Percentiles rank a stretch among this genome's conserved stretches.
These are phyloP conservation scores for Candida ovalis DNA, from an alignment of 805 yeast species.

Conservation along the genomic window DNA sequence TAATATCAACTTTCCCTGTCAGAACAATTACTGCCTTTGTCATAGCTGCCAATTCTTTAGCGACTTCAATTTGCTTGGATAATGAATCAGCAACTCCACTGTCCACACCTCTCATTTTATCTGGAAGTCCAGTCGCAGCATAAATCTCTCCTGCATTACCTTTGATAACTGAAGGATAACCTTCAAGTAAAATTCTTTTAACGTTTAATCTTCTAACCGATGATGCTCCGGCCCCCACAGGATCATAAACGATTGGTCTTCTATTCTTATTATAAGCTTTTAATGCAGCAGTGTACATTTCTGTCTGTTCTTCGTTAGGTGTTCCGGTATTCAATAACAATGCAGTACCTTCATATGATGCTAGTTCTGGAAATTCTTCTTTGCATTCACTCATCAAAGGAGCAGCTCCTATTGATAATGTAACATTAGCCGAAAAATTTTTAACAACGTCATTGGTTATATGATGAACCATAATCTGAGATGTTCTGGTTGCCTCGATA, in stretches of 20 bases:
- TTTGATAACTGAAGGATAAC: slow-evolving; percentile 65
- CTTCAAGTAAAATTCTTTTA: slow-evolving; percentile 47
- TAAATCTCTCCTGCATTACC: slow-evolving; percentile 84
- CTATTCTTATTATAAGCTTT: slow-evolving; percentile 51
- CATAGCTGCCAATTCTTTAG: slow-evolving; percentile 44
- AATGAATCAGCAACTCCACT: slow-evolving; percentile 16
- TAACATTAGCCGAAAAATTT: slow-evolving; percentile 81
- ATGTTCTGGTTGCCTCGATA: slow-evolving; percentile 7
- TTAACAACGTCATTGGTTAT: slow-evolving; percentile 88
- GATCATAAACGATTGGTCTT: slow-evolving; percentile 75
- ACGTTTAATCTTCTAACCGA: slow-evolving; percentile 48
- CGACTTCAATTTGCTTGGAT: slow-evolving; percentile 32
- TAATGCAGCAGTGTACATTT: slow-evolving; percentile 48
- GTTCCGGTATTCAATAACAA: slow-evolving; percentile 78
- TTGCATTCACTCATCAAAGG: slow-evolving; percentile 83
- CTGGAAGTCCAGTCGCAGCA: slow-evolving; percentile 48
- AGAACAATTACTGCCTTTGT: slow-evolving; percentile 62
- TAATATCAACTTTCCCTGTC: slow-evolving; percentile 58
- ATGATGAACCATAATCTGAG: slow-evolving; percentile 72
- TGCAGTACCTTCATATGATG: slow-evolving; percentile 48
- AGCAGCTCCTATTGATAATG: slow-evolving; percentile 78
- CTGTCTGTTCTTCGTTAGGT: slow-evolving; percentile 41
- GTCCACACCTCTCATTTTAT: slow-evolving; percentile 73
- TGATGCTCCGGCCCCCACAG: slow-evolving; percentile 92
- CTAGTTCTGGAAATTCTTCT: slow-evolving; percentile 65